Evolutionary conservation across 148 eudicot genomes (phyloP), one percentile per base, ranked within the genome.

Genomic region (Silene conica): DNA sequence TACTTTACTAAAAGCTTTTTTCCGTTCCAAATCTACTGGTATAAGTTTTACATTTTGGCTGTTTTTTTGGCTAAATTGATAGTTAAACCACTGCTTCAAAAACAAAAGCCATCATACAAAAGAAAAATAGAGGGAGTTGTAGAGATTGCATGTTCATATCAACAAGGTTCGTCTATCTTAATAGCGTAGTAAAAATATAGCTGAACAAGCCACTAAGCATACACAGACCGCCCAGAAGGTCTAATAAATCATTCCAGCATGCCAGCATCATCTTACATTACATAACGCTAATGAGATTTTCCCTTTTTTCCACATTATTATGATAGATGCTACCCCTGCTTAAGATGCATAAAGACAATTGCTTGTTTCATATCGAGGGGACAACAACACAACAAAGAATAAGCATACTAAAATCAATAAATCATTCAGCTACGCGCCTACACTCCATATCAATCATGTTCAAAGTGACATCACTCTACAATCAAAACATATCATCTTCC

Each of bases 351-450:
- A 50, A 69, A 23, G 50, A 62, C 19, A 20, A 6, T 60, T 14
- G 1, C 34, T 31, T 34, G 15, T 12, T 52, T 18, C 43, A 43
- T 59, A 48, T 52, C 19, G 25, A 34, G 18, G 22, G 54, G 25
- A 63, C 43, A 14, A 54, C 45, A 8, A 3, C 19, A 63, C 45
- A 52, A 34, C 34, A 31, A 31, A 31, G 34, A 31, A 4, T 31
- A 31, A 31, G 34, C 34, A 31, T 4, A 4, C 2, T 4, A 31
- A 31, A 31, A 31, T 31, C 34, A 31, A 31, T 31, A 31, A 31
- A 80, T 91, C 1, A 31, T 31, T 31, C 4, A n/a, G n/a, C n/a
- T n/a, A n/a, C n/a, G n/a, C 34, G 4, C 2, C 34, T 31, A 31
- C 34, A 31, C 34, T 31, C 34, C 34, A 31, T 31, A 31, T 31